phyloP scores from a whole-genome alignment of 306 rosid genomes.

The Casuarina glauca region DNA sequence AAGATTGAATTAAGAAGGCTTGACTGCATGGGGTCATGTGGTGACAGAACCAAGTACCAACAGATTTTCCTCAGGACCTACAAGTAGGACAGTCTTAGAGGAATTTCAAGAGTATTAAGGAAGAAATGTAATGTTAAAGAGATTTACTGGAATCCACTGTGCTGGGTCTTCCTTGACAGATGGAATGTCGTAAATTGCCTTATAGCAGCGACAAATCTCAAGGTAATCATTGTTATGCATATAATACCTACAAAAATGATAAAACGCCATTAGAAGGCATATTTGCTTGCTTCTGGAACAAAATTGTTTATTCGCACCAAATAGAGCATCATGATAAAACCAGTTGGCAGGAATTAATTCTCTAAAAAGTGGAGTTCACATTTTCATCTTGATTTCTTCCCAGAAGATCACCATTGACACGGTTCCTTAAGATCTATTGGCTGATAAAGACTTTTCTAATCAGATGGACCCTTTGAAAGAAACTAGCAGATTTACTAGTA shows the following conservation, averaged over 20 bases:
- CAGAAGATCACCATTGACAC: not conserved
- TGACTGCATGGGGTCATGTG: slow-evolving; percentile 89
- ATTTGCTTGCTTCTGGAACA: not conserved
- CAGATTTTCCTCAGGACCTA: slow-evolving; percentile 87
- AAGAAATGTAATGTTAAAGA: slow-evolving; percentile 8
- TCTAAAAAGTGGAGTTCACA: not conserved
- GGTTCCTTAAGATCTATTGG: not conserved
- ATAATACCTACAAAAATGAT: slow-evolving; percentile 53
- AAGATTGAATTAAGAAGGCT: slow-evolving; percentile 87
- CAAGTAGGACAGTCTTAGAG: slow-evolving; percentile 17
- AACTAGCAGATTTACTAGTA: not conserved
- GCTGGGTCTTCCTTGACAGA: slow-evolving; percentile 68
- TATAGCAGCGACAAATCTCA: slow-evolving; percentile 89
- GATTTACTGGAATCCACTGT: slow-evolving; percentile 66
- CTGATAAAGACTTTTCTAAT: not conserved
- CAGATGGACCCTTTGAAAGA: not conserved
- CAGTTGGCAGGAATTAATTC: not conserved
- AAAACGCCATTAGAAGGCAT: slow-evolving; percentile 18
- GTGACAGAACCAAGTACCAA: slow-evolving; percentile 84
- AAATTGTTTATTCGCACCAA: not conserved
- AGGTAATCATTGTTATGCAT: slow-evolving; percentile 79
- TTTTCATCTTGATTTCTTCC: not conserved
- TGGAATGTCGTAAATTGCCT: slow-evolving; percentile 81
- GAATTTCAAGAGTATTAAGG: not conserved
- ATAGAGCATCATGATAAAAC: not conserved